Evolutionary conservation across 768 basidiomycete genomes (phyloP), one percentile per base, ranked within the genome.

Genomic region (Tylopilus balloui): DNA sequence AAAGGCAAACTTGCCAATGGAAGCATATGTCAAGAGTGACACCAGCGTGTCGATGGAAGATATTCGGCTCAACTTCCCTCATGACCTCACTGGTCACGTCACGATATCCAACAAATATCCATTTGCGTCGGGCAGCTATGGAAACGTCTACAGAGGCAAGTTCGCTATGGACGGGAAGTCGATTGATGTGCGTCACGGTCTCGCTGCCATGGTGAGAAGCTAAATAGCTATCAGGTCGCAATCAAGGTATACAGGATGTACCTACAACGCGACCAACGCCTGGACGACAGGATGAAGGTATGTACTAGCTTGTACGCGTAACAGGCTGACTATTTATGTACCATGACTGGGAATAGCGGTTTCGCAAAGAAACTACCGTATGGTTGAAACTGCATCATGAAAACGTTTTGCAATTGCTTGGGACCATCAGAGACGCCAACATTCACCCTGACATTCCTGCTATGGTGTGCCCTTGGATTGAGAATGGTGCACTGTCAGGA

Each of bases 401-500:
- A 39, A 47, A 47, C 8, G 28, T 47, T 39, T 24, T 39, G 14
- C 37, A 3, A 6, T 24, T 47, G 21, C 39, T 13, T 10, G 46
- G 46, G n/a, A 39, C 37, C 28, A 24, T 47, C 3, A 47, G 28
- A 24, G 34, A 47, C 5, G 1, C 23, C n/a, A 15, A 19, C 7
- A 34, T 41, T 23, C 23, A 41, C 23, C 31, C 31, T 9, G 4
- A 40, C 6, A 40, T 48, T 14, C 39, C 47, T 28, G 23, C 39
- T 25, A 34, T 41, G 31, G 47, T 48, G 24, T 46, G 39, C 25
- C 47, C 23, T 32, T 48, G 39, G 47, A 12, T 27, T 8, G 39
- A 41, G 32, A 25, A 41, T 24, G 46, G 46, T 23, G 20, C 46
- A 14, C 4, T 47, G n/a, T 24, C 29, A 6, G 29, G 23, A 14